Evolutionary conservation across 495 filamentous ascomycete genomes (phyloP).

Genomic region (Aspergillus leporis): DNA sequence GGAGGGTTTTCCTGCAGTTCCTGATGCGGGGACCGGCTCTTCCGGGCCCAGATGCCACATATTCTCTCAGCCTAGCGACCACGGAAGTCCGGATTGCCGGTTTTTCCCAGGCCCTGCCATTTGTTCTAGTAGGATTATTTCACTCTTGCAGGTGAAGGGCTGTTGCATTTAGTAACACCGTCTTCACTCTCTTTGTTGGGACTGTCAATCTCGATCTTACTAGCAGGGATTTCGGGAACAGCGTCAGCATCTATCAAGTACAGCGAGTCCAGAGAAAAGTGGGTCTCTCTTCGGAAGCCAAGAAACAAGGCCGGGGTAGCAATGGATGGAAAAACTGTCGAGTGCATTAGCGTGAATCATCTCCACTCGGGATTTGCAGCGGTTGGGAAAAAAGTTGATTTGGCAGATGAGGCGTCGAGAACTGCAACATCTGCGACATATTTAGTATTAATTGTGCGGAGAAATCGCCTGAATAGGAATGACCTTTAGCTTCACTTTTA

Average conservation of each 20-base stretch:
- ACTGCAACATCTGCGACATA: background rate
- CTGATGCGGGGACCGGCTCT: background rate
- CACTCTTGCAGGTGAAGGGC: background rate
- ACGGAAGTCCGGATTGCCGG: background rate
- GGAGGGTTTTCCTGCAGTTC: background rate
- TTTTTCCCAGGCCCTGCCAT: background rate
- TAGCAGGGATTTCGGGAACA: background rate
- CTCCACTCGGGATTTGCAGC: slow-evolving; percentile 3
- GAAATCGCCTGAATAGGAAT: background rate
- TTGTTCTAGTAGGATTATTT: background rate
- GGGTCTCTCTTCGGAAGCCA: slow-evolving; percentile 10
- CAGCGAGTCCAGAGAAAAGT: background rate
- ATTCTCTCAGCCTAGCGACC: background rate
- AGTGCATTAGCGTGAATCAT: slow-evolving; percentile 4
- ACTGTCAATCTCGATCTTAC: background rate
- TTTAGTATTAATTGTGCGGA: background rate
- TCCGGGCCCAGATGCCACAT: background rate
- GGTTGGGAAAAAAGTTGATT: background rate
- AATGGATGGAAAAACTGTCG: slow-evolving; percentile 6
- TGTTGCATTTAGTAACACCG: background rate
- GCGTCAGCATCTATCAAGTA: background rate
- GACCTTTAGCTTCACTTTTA: background rate
- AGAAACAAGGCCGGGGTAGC: background rate
- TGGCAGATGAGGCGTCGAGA: background rate
- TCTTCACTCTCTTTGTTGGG: background rate